Percentiles rank a stretch among this genome's conserved stretches.
phyloP scores from a whole-genome alignment of 2,329 filamentous ascomycete species.

The Fusarium pseudocircinatum region DNA sequence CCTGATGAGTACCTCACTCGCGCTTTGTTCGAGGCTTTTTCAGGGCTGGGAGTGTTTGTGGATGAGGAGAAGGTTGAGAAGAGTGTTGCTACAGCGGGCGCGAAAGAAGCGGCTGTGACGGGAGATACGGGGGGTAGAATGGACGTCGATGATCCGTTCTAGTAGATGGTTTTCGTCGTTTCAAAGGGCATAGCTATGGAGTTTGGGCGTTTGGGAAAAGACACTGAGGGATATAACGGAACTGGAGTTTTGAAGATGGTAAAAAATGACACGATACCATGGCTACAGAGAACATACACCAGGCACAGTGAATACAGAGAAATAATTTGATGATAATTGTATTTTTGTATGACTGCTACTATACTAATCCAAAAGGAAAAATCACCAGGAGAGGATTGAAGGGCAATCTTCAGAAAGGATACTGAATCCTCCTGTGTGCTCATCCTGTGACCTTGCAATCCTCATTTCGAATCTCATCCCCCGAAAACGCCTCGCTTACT shows the following conservation, averaged over 20 bases:
- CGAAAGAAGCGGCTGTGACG: slow-evolving; percentile 50
- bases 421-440: not conserved
- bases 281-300: not conserved
- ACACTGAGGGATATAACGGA: not conserved
- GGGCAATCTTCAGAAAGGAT: not conserved
- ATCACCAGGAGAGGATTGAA: slow-evolving; percentile 20
- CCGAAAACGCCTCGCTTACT: slow-evolving; percentile 48
- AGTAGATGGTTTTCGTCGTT: slow-evolving; percentile 3
- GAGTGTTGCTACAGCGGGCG: slow-evolving; percentile 47
- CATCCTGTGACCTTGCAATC: slow-evolving; percentile 22
- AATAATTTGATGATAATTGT: slow-evolving; percentile 19
- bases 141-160: slow-evolving; percentile 61
- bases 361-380: slow-evolving; percentile 40
- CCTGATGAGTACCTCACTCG: slow-evolving; percentile 83
- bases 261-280: slow-evolving; percentile 15
- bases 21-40: slow-evolving; percentile 88
- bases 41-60: slow-evolving; percentile 87
- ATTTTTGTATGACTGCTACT: slow-evolving; percentile 38
- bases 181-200: slow-evolving; percentile 40
- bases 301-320: not conserved
- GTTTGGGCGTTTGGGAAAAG: slow-evolving; percentile 29
- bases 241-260: slow-evolving; percentile 4
- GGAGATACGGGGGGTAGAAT: slow-evolving; percentile 51
- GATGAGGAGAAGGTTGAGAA: slow-evolving; percentile 73
- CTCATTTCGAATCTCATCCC: slow-evolving; percentile 41